Base-by-base conservation (phyloP, 805 yeast species). In the Teunomyces pallodes region DNA sequence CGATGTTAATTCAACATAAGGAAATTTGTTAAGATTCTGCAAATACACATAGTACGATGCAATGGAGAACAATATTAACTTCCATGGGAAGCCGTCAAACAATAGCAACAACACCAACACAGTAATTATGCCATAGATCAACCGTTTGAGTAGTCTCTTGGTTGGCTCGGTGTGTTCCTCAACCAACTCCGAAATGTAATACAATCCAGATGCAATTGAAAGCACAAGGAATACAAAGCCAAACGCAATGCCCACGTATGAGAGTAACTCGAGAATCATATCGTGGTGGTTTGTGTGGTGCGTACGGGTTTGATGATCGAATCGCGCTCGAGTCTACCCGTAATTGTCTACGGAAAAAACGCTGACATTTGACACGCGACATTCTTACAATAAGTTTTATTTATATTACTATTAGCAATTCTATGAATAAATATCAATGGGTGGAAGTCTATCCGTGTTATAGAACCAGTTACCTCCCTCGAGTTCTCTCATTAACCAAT, bases 391-490 rank as follows among this genome's bases (percentile, higher is more conserved):
- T 5, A 16, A 16, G 6, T 10, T 12, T 7, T 16, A 20, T 36
- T 13, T 4, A 4, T n/a, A 24, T 17, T 5, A 17, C 4, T 36
- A 10, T 24, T 16, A 64, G n/a, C 13, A 16, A n/a, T 16, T n/a
- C 28, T 42, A 28, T 14, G 45, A 42, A 33, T 87, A 94, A 46
- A 94, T 92, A 62, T 94, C 98, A 47, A 94, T 82, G 1, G 99
- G 99, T 4, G 98, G 97, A 26, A 94, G 73, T 59, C 96, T 82
- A 62, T 94, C 99, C 43, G 95, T 84, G 58, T 86, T 89, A 72
- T 89, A 91, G 64, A 90, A 91, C 98, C 98, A 92, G 61, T 95
- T 94, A 9, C 89, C 92, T 5, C 88, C 81, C 48, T 91, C 96
- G 28, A 90, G 80, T 66, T 94, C 99, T 49, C 83, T 79, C 57